Percentiles rank a stretch among this genome's conserved stretches.
Evolutionary conservation across 768 basidiomycete genomes (phyloP).

Genomic region (Suillus plorans): DNA sequence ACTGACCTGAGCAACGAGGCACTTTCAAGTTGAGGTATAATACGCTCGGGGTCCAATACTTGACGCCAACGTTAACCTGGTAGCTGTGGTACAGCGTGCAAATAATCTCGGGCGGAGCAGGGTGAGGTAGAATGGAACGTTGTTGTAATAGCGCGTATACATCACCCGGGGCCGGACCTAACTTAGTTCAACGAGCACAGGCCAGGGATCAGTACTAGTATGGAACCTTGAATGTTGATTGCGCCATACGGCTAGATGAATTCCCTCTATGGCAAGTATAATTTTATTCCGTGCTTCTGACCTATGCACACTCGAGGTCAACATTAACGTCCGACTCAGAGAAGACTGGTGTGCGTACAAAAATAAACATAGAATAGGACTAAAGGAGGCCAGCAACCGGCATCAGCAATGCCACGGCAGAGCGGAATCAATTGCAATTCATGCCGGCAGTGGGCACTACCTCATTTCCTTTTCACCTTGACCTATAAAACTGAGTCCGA

Average conservation of each 20-base stretch:
- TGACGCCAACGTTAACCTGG: not conserved
- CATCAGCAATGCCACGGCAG: not conserved
- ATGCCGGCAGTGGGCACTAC: not conserved
- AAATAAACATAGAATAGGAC: not conserved
- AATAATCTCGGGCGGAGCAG: not conserved
- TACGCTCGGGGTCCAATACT: not conserved
- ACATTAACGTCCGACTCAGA: not conserved
- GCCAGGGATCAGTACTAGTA: not conserved
- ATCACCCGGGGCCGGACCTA: not conserved
- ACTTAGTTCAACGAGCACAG: not conserved
- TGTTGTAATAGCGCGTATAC: not conserved
- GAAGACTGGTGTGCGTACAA: not conserved
- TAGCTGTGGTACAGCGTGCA: not conserved
- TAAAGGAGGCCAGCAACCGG: not conserved
- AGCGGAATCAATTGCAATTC: not conserved
- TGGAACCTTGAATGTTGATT: not conserved
- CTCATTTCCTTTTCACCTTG: not conserved
- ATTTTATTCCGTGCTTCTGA: not conserved
- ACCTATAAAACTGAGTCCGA: not conserved
- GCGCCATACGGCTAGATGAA: not conserved
- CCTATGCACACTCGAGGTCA: not conserved
- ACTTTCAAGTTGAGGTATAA: not conserved
- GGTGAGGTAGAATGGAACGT: not conserved
- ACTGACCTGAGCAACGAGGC: not conserved
- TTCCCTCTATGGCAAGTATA: not conserved